phyloP scores from a whole-genome alignment of 2,329 filamentous ascomycete genomes.

The Fusarium begoniae region DNA sequence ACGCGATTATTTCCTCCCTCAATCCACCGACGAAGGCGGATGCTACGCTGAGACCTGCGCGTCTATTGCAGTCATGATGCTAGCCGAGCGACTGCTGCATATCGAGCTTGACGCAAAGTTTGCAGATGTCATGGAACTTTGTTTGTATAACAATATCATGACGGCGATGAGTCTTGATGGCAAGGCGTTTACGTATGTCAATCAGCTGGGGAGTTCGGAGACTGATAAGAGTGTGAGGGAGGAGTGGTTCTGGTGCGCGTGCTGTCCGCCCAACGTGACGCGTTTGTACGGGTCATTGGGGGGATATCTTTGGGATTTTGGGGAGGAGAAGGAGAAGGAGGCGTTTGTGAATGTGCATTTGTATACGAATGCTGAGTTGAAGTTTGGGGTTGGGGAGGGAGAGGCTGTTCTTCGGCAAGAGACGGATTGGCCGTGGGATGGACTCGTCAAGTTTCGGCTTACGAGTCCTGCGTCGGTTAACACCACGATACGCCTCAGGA shows the following conservation, averaged over 20 bases:
- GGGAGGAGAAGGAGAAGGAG: conserved; percentile 24
- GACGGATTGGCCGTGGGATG: conserved; percentile 67
- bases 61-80: conserved; percentile 63
- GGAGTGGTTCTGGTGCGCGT: conserved; percentile 61
- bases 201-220: conserved; percentile 62
- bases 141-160: conserved; percentile 68
- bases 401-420: conserved; percentile 49
- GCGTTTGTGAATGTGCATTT: conserved; percentile 63
- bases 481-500: conserved; percentile 58
- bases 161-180: conserved; percentile 66
- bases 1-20: conserved; percentile 30
- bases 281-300: conserved; percentile 65
- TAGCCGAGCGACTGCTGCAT: conserved; percentile 65
- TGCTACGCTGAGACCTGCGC: conserved; percentile 29
- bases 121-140: conserved; percentile 68
- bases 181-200: conserved; percentile 68
- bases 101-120: conserved; percentile 62
- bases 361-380: conserved; percentile 60
- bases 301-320: conserved; percentile 63
- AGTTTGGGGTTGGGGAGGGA: conserved; percentile 48
- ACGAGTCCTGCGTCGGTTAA: conserved; percentile 26
- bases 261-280: conserved; percentile 68
- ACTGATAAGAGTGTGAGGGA: conserved; percentile 1
- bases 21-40: conserved; percentile 24
- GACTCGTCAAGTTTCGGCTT: conserved; percentile 58